phyloP scores from a whole-genome alignment of 495 filamentous ascomycete species.

The Pseudomonodictys pantanalensis region DNA sequence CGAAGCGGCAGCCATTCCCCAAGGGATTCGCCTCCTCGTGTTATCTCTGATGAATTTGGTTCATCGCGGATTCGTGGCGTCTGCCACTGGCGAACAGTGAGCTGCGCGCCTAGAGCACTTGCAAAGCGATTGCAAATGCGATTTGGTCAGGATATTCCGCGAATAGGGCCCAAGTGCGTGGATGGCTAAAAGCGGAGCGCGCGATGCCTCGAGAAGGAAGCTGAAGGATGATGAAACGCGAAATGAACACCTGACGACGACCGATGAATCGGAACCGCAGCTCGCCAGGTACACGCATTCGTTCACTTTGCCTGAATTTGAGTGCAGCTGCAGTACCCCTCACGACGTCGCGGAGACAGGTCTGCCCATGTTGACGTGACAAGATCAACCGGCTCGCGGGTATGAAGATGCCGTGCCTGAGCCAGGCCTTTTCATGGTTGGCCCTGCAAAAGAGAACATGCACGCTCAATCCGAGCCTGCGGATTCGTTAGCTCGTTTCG shows the following conservation, averaged over 20 bases:
- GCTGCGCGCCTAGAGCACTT: background rate
- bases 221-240: no score
- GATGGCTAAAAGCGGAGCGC: background rate
- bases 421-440: no score
- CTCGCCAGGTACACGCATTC: no score
- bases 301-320: no score
- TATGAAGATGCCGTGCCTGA: no score
- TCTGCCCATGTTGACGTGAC: no score
- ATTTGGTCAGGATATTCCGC: background rate
- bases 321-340: background rate
- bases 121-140: slow-evolving; percentile 12
- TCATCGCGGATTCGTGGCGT: background rate
- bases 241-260: no score
- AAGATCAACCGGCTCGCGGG: no score
- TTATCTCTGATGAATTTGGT: background rate
- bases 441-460: no score
- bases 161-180: background rate
- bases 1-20: background rate
- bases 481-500: no score
- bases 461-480: no score
- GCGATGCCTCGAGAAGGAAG: background rate
- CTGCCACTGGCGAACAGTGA: background rate
- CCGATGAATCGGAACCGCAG: no score
- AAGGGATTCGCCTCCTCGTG: slow-evolving; percentile 7
- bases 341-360: background rate